phyloP scores from a whole-genome alignment of 2,329 filamentous ascomycete genomes.

The Aspergillus jensenii region DNA sequence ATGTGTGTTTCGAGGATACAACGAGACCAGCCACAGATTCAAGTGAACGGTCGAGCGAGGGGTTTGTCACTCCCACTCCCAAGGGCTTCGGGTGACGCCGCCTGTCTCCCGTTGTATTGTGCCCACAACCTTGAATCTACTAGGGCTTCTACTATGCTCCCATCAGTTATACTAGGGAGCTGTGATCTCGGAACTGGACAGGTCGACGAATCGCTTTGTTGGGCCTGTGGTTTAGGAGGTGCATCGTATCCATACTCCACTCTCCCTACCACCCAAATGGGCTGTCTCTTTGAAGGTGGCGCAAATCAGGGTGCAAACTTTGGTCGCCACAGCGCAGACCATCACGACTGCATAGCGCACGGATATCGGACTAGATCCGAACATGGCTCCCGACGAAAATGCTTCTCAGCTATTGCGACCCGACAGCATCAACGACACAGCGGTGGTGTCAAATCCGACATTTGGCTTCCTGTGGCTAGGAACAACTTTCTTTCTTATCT shows the following conservation, averaged over 20 bases:
- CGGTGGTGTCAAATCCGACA: not conserved
- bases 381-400: not conserved
- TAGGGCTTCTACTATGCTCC: not conserved
- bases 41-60: constrained; percentile 6
- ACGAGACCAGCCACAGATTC: constrained; percentile 10
- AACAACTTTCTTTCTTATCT: not conserved
- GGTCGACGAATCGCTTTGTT: not conserved
- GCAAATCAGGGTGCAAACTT: not conserved
- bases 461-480: not conserved
- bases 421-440: not conserved
- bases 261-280: not conserved
- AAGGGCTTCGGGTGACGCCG: not conserved
- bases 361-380: not conserved
- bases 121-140: constrained; percentile 11
- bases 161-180: not conserved
- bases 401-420: not conserved
- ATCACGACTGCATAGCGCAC: not conserved
- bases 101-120: constrained; percentile 15
- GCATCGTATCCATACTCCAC: not conserved
- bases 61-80: constrained; percentile 13
- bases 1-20: constrained; percentile 15
- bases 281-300: not conserved
- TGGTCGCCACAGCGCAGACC: not conserved
- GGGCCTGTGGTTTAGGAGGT: not conserved
- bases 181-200: not conserved